Evolutionary conservation across 257 asterid genomes (phyloP).

Genomic region (Schizonepeta tenuifolia): DNA sequence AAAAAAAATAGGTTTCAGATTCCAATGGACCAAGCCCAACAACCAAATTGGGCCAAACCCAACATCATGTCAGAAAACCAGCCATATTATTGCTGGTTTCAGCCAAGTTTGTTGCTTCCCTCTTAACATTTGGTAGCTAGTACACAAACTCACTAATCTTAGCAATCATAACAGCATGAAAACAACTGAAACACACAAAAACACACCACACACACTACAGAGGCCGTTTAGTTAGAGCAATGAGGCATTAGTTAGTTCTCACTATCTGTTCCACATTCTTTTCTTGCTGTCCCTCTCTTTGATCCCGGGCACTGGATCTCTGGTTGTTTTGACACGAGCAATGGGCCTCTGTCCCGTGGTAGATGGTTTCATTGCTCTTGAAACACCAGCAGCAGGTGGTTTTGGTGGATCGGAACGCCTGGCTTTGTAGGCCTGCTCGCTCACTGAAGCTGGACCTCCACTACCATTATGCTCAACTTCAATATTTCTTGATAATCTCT

Average conservation of each 20-base stretch:
- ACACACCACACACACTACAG: not conserved
- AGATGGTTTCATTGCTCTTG: slow-evolving; percentile 56
- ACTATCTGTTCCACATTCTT: slow-evolving; percentile 82
- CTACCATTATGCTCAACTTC: slow-evolving; percentile 59
- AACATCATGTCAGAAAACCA: not conserved
- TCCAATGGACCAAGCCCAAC: not conserved
- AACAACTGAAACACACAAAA: not conserved
- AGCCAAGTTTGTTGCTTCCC: not conserved
- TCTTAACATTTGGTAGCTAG: not conserved
- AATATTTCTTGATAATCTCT: slow-evolving; percentile 59
- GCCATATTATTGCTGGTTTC: not conserved
- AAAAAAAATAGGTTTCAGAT: not conserved
- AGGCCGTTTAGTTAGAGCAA: not conserved
- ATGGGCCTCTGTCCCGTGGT: slow-evolving; percentile 49
- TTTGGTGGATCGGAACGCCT: slow-evolving; percentile 72
- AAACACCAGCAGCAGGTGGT: slow-evolving; percentile 46
- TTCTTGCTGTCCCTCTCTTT: slow-evolving; percentile 86
- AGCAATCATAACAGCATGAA: not conserved
- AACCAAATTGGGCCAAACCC: slow-evolving; percentile 15
- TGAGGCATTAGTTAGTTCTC: not conserved
- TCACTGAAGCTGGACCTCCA: slow-evolving; percentile 40
- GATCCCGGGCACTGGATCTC: slow-evolving; percentile 65
- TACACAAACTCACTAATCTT: not conserved
- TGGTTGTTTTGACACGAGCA: slow-evolving; percentile 51
- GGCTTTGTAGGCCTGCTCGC: slow-evolving; percentile 42